Conservation (phyloP, 2,329 filamentous ascomycete genomes). For the Cladosporium oxysporum region DNA sequence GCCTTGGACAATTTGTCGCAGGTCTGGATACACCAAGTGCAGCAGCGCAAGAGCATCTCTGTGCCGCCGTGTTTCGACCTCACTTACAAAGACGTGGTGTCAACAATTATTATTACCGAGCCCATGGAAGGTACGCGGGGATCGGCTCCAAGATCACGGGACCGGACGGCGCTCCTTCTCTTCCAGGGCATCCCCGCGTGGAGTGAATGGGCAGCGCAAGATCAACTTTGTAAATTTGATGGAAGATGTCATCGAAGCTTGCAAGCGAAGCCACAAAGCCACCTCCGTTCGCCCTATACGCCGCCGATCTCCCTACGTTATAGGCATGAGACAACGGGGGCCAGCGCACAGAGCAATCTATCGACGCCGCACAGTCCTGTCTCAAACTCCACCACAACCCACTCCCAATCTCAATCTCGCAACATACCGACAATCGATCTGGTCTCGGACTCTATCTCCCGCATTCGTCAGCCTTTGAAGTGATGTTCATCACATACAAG, state of each 20-base stretch:
- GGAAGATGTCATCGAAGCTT: neutral
- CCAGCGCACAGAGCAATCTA: neutral
- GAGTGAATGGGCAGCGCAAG: neutral
- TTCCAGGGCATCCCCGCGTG: conserved; percentile 3
- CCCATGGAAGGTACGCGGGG: neutral
- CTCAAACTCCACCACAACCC: conserved; percentile 1
- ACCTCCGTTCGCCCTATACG: neutral
- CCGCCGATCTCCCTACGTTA: neutral
- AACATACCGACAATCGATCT: neutral
- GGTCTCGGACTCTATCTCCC: neutral
- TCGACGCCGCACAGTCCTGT: neutral
- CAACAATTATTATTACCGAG: neutral
- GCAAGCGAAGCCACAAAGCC: conserved; percentile 16
- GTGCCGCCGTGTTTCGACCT: neutral
- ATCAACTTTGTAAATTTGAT: neutral
- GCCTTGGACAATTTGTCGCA: too few relatives aligned
- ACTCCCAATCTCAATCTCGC: conserved; percentile 3
- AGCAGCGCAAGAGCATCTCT: neutral
- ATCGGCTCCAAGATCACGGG: conserved; percentile 15
- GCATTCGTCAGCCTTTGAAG: neutral
- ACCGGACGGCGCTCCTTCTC: conserved; percentile 18
- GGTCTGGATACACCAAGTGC: neutral
- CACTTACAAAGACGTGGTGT: neutral
- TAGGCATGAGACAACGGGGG: neutral
- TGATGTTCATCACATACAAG: neutral